Percentiles rank a stretch among this genome's conserved stretches.
These are phyloP conservation scores for Calamus simplicifolius DNA, from an alignment of 176 grass and related monocot genomes.

Conservation along the genomic window DNA sequence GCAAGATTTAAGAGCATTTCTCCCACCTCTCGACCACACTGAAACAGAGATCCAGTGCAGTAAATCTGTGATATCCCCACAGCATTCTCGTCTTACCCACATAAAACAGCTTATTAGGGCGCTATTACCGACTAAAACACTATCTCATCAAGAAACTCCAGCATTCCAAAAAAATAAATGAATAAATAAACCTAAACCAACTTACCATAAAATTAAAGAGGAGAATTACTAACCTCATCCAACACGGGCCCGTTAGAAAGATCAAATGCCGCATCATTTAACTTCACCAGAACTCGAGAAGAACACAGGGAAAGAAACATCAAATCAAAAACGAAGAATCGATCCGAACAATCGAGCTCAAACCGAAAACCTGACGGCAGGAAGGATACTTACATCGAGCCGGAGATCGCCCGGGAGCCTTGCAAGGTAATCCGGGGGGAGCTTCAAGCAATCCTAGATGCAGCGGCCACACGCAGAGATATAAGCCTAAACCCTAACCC, in stretches of 20 bases:
- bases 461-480: not conserved
- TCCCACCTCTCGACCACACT: constrained; percentile 77
- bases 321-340: not conserved
- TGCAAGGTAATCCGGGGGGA: constrained; percentile 62
- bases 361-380: not conserved
- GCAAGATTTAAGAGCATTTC: constrained; percentile 69
- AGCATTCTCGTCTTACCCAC: no score
- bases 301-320: not conserved
- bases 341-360: not conserved
- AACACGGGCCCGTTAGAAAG: constrained; percentile 81
- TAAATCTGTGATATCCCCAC: not conserved
- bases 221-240: constrained; percentile 40
- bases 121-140: no score
- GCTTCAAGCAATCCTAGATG: constrained; percentile 43
- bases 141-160: no score
- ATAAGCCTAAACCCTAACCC: not conserved
- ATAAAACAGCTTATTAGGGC: no score
- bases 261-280: constrained; percentile 92
- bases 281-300: constrained; percentile 31
- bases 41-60: not conserved
- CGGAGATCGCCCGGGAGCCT: constrained; percentile 62
- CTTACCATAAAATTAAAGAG: not conserved
- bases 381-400: constrained; percentile 30
- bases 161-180: not conserved
- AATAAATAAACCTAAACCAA: not conserved